Conservation (phyloP, 225 moss, liverwort and hornwort genomes). For the Pseudoscleropodium purum region DNA sequence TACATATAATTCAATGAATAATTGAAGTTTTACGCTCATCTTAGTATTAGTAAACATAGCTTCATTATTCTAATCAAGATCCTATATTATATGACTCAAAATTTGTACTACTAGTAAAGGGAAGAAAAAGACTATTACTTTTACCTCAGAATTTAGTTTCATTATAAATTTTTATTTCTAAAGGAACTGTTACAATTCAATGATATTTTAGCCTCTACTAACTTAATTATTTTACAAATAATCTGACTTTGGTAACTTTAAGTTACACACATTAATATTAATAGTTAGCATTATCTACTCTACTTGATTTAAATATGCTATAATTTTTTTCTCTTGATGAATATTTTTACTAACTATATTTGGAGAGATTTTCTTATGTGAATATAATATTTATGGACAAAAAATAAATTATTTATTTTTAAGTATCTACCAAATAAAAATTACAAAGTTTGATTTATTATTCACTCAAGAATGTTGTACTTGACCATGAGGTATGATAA, state of each 20-base stretch:
- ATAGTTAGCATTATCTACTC: background rate
- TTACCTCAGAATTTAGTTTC: background rate
- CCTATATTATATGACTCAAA: too few relatives aligned
- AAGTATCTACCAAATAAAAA: background rate
- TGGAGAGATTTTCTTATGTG: too few relatives aligned
- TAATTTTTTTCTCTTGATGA: background rate
- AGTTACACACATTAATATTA: background rate
- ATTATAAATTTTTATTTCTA: background rate
- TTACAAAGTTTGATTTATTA: background rate
- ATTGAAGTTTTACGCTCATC: background rate
- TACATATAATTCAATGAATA: background rate
- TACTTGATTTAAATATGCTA: background rate
- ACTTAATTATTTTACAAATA: background rate
- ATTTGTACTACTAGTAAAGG: too few relatives aligned
- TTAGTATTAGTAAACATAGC: too few relatives aligned
- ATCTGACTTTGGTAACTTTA: background rate
- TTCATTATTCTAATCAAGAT: too few relatives aligned
- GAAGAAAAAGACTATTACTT: rapidly evolving
- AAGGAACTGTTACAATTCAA: too few relatives aligned
- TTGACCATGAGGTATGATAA: rapidly evolving
- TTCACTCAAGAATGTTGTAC: background rate
- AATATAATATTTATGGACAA: background rate
- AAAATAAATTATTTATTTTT: background rate
- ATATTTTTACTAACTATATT: too few relatives aligned
- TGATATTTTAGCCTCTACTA: too few relatives aligned